Percentiles rank a stretch among this genome's conserved stretches.
phyloP scores from a whole-genome alignment of 2,329 filamentous ascomycete genomes.

The Boeremia lycopersici region DNA sequence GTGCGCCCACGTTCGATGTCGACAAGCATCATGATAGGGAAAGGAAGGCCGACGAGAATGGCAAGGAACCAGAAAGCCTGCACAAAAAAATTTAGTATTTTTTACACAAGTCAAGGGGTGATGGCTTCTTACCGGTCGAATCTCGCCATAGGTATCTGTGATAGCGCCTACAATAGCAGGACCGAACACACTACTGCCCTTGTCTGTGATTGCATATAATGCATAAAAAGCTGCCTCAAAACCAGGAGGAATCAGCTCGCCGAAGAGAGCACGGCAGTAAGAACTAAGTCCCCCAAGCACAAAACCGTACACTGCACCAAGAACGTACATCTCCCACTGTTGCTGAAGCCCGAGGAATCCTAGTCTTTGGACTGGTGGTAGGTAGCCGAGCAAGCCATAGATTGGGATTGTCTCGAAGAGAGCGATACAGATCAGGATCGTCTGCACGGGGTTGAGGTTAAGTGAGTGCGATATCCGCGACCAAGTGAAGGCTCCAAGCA shows the following conservation, averaged over 20 bases:
- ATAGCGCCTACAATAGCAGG: slow-evolving; percentile 93
- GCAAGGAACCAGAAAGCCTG: slow-evolving; percentile 90
- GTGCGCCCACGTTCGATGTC: slow-evolving; percentile 69
- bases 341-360: slow-evolving; percentile 87
- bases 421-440: slow-evolving; percentile 87
- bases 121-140: slow-evolving; percentile 50
- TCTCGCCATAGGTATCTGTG: slow-evolving; percentile 69
- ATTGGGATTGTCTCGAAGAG: slow-evolving; percentile 92
- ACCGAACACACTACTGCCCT: slow-evolving; percentile 91
- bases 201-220: slow-evolving; percentile 96
- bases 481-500: slow-evolving; percentile 90
- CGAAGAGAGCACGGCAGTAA: slow-evolving; percentile 91
- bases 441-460: slow-evolving; percentile 77
- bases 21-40: slow-evolving; percentile 83
- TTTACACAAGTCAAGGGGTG: neutral
- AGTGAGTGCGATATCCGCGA: slow-evolving; percentile 74
- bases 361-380: slow-evolving; percentile 75
- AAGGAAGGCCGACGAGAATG: slow-evolving; percentile 79
- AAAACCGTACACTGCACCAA: slow-evolving; percentile 89
- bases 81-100: neutral
- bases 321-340: slow-evolving; percentile 94
- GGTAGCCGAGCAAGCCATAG: slow-evolving; percentile 86
- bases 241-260: slow-evolving; percentile 90
- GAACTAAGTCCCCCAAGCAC: slow-evolving; percentile 91
- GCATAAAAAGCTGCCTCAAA: slow-evolving; percentile 97